Base-by-base conservation (phyloP, 2,329 filamentous ascomycete genomes). In the Huntiella moniliformis region DNA sequence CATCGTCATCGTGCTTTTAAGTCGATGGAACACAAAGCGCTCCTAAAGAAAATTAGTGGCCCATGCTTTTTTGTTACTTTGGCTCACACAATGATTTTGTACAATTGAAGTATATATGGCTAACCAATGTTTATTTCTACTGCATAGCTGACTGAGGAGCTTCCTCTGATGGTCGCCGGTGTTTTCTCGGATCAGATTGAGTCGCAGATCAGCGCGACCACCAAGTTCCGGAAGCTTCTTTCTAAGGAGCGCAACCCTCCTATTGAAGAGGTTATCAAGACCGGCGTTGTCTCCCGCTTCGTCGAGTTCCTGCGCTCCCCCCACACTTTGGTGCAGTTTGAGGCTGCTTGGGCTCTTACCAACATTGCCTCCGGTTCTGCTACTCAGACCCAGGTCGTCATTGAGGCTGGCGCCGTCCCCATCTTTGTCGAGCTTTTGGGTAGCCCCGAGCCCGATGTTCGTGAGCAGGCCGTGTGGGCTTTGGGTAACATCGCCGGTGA, bases 121-220 rank as follows among this genome's bases (percentile, higher is more conserved):
- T 64, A 51, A 64, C 56, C 17, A 47, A 16, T 18, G 38, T 37
- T 35, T 35, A 28, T 47, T 36, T 31, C 45, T 7, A 11, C 40
- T 40, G 35, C 44, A 8, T 60, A 98, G 91, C 73, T 98, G 62
- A 93, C 91, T 61, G 87, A 95, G 66, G 91, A 98, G 61, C 85
- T 98, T 55, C 91, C 91, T 56, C 79, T 91, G 67, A 98, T 98
- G 91, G 91, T 96, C 52, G 74, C 82, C 59, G 91, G 91, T 52
- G 91, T 98, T 59, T 96, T 98, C 68, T 98, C 91, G 53, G 88
- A 98, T 53, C 86, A 96, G 66, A 95, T 98, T 65, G 91, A 98
- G 61, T 75, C 82, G 55, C 91, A 98, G 67, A 98, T 98, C 56
- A 79, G 88, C 66, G 86, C 88, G 49, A 98, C 91, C 22, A 98